These are phyloP conservation scores for Talaromyces nanjingensis DNA, from an alignment of 495 filamentous ascomycete genomes.

Conservation along the genomic window DNA sequence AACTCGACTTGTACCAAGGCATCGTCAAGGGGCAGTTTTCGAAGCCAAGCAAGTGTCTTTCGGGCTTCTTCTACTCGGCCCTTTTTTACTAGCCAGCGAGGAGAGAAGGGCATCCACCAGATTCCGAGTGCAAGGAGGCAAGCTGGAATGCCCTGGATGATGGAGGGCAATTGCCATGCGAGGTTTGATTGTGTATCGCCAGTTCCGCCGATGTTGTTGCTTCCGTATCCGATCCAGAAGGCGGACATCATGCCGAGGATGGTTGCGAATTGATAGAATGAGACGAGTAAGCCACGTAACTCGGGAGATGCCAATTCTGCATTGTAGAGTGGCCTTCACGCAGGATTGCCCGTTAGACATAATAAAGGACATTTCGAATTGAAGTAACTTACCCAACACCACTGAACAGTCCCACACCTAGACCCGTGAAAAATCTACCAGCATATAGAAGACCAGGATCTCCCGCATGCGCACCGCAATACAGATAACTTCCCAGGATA, in stretches of 20 bases:
- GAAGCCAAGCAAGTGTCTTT: neutral
- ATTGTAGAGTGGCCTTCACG: neutral
- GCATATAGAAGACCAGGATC: neutral
- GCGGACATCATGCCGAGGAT: neutral
- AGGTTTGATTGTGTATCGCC: neutral
- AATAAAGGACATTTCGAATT: too few relatives aligned
- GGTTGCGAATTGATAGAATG: neutral
- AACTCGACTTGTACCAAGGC: neutral
- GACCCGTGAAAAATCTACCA: neutral
- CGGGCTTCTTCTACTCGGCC: neutral
- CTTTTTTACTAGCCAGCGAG: neutral
- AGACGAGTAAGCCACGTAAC: neutral
- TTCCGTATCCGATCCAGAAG: neutral
- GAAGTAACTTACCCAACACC: neutral
- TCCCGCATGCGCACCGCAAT: conserved; percentile 24
- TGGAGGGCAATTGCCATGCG: neutral
- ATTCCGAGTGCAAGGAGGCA: neutral
- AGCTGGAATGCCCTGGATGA: neutral
- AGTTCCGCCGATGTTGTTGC: neutral
- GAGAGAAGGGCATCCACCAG: neutral
- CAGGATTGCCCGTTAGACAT: too few relatives aligned
- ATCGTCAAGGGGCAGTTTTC: neutral
- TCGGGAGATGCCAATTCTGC: neutral
- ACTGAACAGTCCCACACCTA: neutral
- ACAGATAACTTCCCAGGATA: conserved; percentile 50